These are phyloP conservation scores for Pseudognaphalium luteoalbum DNA, from an alignment of 129 eudicot genomes.

Conservation along the genomic window DNA sequence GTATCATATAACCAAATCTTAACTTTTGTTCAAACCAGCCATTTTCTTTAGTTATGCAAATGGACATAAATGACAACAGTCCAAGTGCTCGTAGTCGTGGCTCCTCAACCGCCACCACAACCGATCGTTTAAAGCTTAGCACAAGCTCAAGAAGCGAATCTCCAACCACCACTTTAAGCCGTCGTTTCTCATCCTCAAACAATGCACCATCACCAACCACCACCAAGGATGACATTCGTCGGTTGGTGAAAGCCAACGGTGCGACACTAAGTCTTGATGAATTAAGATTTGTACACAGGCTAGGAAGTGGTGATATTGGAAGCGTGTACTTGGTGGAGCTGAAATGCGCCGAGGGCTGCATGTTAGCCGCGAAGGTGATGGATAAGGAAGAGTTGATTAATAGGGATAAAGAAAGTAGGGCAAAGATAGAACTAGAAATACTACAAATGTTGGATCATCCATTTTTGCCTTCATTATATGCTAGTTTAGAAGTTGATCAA, in stretches of 20 bases:
- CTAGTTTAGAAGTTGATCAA: constrained; percentile 49
- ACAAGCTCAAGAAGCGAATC: constrained; percentile 43
- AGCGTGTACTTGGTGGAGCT: constrained; percentile 78
- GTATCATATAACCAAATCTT: not conserved
- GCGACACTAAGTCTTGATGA: constrained; percentile 37
- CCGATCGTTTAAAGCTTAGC: constrained; percentile 32
- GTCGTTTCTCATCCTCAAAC: constrained; percentile 18
- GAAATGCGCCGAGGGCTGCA: constrained; percentile 50
- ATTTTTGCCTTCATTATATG: constrained; percentile 67
- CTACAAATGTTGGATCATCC: constrained; percentile 75
- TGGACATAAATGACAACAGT: constrained; percentile 6
- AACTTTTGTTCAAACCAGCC: not conserved
- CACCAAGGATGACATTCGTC: constrained; percentile 41
- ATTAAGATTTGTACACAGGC: constrained; percentile 43
- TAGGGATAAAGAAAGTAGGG: constrained; percentile 63
- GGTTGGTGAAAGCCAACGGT: constrained; percentile 21
- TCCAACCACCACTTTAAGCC: constrained; percentile 18
- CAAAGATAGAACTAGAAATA: constrained; percentile 63
- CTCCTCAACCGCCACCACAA: constrained; percentile 33
- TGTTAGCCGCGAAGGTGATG: constrained; percentile 86
- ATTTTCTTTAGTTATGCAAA: constrained; percentile 25
- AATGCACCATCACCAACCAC: constrained; percentile 34
- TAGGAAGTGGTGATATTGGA: constrained; percentile 82
- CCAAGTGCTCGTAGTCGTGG: constrained; percentile 33
- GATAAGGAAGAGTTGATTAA: constrained; percentile 69